Conservation (phyloP, 768 basidiomycete genomes). For the Suillus bovinus region DNA sequence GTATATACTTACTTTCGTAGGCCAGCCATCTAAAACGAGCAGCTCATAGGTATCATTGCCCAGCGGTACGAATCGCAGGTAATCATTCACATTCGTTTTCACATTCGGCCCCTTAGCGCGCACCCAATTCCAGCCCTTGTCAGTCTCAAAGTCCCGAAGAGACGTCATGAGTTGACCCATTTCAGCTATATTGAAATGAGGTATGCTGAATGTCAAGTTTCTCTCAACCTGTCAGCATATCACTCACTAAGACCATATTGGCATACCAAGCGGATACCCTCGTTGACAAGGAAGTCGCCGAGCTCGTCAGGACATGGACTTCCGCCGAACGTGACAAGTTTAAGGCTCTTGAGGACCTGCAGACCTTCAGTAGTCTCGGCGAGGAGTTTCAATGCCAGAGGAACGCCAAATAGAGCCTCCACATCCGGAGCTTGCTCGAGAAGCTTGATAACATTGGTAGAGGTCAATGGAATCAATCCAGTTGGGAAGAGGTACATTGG, state of each 20-base stretch:
- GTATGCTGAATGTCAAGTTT: neutral
- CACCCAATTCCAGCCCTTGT: constrained; percentile 60
- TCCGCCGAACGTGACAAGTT: constrained; percentile 53
- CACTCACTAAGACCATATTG: constrained; percentile 50
- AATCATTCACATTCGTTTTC: constrained; percentile 26
- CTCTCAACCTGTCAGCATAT: neutral
- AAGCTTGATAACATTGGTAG: constrained; percentile 41
- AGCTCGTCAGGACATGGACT: constrained; percentile 55
- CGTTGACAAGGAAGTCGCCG: constrained; percentile 47
- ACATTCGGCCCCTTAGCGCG: constrained; percentile 32
- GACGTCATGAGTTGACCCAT: constrained; percentile 47
- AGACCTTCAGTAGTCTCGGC: constrained; percentile 49
- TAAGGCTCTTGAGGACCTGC: constrained; percentile 40
- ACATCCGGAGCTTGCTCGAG: constrained; percentile 36
- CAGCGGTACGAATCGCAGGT: constrained; percentile 44
- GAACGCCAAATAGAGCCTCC: constrained; percentile 38
- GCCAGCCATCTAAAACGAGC: constrained; percentile 52
- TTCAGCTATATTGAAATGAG: constrained; percentile 19
- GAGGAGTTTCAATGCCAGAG: constrained; percentile 43
- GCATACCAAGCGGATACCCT: constrained; percentile 50
- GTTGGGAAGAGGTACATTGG: constrained; percentile 46
- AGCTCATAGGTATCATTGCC: constrained; percentile 47
- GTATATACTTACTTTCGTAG: constrained; percentile 39
- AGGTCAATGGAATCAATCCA: constrained; percentile 44
- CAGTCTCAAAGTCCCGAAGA: constrained; percentile 44